Conservation (phyloP, 441 rosid genomes). For the Bruguiera hainesii region DNA sequence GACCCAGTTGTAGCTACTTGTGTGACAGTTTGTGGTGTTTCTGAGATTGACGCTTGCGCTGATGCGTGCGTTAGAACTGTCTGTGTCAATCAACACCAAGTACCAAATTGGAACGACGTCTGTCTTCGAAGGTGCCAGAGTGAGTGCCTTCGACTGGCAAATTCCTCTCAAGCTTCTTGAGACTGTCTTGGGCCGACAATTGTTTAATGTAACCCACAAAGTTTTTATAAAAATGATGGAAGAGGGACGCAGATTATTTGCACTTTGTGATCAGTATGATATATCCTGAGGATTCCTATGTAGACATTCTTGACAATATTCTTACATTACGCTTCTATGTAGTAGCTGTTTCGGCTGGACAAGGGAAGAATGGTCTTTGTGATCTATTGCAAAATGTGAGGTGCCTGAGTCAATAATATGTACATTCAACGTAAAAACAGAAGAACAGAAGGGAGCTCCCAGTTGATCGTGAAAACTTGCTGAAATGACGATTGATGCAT, state of each 20-base stretch:
- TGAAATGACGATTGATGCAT: too few relatives aligned
- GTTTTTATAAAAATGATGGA: too few relatives aligned
- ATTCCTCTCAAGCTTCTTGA: conserved; percentile 12
- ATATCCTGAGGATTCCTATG: too few relatives aligned
- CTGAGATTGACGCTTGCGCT: conserved; percentile 58
- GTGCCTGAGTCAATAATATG: not conserved
- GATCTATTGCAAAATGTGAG: too few relatives aligned
- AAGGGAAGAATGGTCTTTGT: too few relatives aligned
- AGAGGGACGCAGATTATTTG: too few relatives aligned
- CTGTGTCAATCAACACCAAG: conserved; percentile 52
- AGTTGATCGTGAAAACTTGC: conserved; percentile 1
- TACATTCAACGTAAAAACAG: not conserved
- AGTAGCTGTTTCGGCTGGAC: too few relatives aligned
- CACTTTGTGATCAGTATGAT: too few relatives aligned
- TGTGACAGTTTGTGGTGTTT: conserved; percentile 56
- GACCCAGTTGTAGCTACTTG: conserved; percentile 44
- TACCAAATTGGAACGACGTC: conserved; percentile 55
- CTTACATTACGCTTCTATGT: too few relatives aligned
- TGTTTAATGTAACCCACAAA: not conserved
- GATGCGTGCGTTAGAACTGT: conserved; percentile 54
- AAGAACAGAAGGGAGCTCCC: not conserved
- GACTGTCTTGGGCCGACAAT: not conserved
- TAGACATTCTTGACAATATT: too few relatives aligned
- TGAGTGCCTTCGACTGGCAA: conserved; percentile 45
- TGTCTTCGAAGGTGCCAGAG: conserved; percentile 48